Evolutionary conservation across 2,329 filamentous ascomycete genomes (phyloP), one percentile per base, ranked within the genome.

Genomic region (Endocalyx cinctus): DNA sequence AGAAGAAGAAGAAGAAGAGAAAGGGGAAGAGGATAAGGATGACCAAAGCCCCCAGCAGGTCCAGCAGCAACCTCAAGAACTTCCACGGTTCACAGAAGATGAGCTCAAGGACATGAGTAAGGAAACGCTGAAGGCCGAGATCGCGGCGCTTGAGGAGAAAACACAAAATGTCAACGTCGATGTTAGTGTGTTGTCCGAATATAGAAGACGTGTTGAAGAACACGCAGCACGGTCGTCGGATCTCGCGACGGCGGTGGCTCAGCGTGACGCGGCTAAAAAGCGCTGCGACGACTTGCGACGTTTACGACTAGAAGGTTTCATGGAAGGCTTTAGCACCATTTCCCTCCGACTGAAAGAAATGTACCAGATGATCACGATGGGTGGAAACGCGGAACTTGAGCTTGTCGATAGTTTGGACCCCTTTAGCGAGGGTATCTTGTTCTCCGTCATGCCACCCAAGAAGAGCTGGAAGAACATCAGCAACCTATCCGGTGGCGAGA

Each of bases 311-410:
- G 90, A 96, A 50, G 90, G 92, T 22, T 98, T 98, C 74, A 97
- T 97, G 89, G 87, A 94, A 57, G 92, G 94, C 25, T 97, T 98
- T 67, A 84, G 83, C 52, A 84, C 79, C 42, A 98, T 98, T 60
- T 97, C 90, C 2, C 72, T 96, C 16, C 84, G 90, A 1, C 72
- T 98, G 28, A 98, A 98, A 69, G 92, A 98, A 57, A 98, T 98
- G 92, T 98, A 98, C 66, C 92, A 98, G 59, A 96, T 98, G 89
- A 98, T 98, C 59, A 98, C 92, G 15, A 97, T 98, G 88, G 92
- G 92, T 41, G 92, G 92, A 35, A 98, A 98, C 52, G 92, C 92
- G 0, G 92, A 98, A 65, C 77, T 98, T 10, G 94, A 98, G 61
- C 79, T 98, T 16, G 92, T 98, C 25, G 92, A 98, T 66, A 90